Evolutionary conservation across 768 basidiomycete species (phyloP).

Genomic region (Antrodiella citrinella): DNA sequence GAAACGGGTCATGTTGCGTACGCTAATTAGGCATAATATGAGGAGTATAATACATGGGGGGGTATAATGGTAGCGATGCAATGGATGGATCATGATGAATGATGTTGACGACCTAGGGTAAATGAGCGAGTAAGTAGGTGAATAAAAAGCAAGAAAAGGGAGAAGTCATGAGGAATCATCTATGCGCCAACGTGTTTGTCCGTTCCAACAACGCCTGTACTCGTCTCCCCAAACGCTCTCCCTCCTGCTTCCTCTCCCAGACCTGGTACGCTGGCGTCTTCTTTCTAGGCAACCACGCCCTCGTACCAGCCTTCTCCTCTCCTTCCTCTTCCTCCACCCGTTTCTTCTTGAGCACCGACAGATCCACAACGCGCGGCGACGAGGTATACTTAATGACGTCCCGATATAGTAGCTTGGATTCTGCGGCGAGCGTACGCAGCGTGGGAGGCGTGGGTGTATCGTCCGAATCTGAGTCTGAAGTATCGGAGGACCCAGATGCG

Average conservation of each 20-base stretch:
- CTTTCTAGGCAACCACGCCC: conserved; percentile 75
- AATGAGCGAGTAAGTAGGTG: not conserved
- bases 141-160: not conserved
- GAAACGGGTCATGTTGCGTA: not conserved
- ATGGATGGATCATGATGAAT: not conserved
- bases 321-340: conserved; percentile 30
- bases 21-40: not conserved
- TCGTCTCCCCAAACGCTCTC: conserved; percentile 58
- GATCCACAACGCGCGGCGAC: conserved; percentile 77
- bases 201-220: conserved; percentile 67
- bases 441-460: conserved; percentile 36
- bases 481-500: conserved; percentile 58
- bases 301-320: conserved; percentile 28
- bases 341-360: conserved; percentile 52
- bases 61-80: not conserved
- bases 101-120: not conserved
- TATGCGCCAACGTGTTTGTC: conserved; percentile 32
- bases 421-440: conserved; percentile 62
- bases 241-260: conserved; percentile 67
- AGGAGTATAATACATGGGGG: not conserved
- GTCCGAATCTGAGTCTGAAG: conserved; percentile 44
- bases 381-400: conserved; percentile 85
- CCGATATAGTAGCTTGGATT: conserved; percentile 82
- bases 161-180: not conserved
- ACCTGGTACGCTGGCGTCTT: conserved; percentile 78